Conservation (phyloP, 306 rosid genomes). For the Macrotyloma uniflorum region DNA sequence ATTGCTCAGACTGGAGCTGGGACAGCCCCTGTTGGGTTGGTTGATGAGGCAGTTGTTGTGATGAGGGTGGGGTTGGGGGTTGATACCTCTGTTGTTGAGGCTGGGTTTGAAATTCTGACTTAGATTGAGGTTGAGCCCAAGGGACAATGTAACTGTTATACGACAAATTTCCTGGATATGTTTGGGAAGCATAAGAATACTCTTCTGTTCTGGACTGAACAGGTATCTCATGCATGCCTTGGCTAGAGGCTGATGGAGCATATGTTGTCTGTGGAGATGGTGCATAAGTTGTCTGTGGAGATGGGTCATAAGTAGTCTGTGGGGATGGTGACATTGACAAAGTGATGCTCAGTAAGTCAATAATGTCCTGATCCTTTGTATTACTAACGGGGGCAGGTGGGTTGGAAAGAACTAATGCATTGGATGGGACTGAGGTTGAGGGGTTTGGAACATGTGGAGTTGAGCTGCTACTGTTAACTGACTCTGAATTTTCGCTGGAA, state of each 20-base stretch:
- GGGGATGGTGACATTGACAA: slow-evolving; percentile 61
- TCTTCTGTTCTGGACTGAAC: slow-evolving; percentile 57
- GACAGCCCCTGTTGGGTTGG: neutral
- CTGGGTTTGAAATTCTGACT: slow-evolving; percentile 50
- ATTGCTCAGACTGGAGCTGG: slow-evolving; percentile 28
- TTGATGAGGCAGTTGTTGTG: slow-evolving; percentile 28
- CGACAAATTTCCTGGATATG: slow-evolving; percentile 56
- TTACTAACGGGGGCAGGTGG: slow-evolving; percentile 68
- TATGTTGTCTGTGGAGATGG: slow-evolving; percentile 43
- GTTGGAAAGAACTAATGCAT: slow-evolving; percentile 64
- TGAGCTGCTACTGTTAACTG: slow-evolving; percentile 38
- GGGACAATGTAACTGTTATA: slow-evolving; percentile 78
- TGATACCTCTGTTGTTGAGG: slow-evolving; percentile 47
- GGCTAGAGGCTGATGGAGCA: slow-evolving; percentile 50
- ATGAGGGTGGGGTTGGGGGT: slow-evolving; percentile 28
- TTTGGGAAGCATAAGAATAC: slow-evolving; percentile 59
- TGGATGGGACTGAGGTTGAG: slow-evolving; percentile 53
- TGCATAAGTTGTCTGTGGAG: slow-evolving; percentile 40
- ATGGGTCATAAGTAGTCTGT: slow-evolving; percentile 40
- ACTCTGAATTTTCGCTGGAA: slow-evolving; percentile 45
- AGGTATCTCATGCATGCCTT: slow-evolving; percentile 57
- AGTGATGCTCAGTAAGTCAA: slow-evolving; percentile 85
- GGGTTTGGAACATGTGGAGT: slow-evolving; percentile 44
- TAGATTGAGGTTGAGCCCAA: slow-evolving; percentile 79
- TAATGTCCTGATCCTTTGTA: slow-evolving; percentile 78